A percentile compares a stretch with the other conserved stretches of the same genome.
Conservation (phyloP, 345 rosid genomes). For the Dimocarpus longan region DNA sequence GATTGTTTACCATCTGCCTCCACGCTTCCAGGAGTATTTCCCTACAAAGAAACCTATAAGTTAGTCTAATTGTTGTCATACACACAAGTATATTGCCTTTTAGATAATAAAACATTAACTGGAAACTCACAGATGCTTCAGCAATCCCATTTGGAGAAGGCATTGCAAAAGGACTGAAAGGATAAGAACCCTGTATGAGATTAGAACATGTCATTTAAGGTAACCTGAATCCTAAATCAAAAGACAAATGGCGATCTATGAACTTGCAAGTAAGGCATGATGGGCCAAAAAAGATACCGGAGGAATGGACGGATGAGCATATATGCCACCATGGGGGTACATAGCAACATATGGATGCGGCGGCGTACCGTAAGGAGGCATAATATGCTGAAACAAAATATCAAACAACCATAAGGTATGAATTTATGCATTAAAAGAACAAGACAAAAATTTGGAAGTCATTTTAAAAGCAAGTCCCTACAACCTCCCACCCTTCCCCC, state of each 20-base stretch:
- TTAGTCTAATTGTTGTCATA: constrained; percentile 21
- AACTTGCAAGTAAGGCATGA: constrained; percentile 16
- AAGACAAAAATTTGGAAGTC: not conserved
- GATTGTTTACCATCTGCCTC: constrained; percentile 82
- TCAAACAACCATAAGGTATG: not conserved
- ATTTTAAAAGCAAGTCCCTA: not conserved
- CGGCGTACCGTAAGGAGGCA: constrained; percentile 98
- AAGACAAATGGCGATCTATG: constrained; percentile 10
- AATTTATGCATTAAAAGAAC: constrained; percentile 10
- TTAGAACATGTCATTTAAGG: constrained; percentile 9
- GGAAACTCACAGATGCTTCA: constrained; percentile 73
- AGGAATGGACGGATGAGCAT: constrained; percentile 92
- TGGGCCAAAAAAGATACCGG: constrained; percentile 57
- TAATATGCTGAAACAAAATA: constrained; percentile 70
- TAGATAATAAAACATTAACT: constrained; percentile 22
- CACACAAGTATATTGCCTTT: constrained; percentile 8
- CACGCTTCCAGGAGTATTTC: constrained; percentile 66
- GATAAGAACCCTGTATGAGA: constrained; percentile 81
- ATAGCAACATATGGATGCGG: constrained; percentile 98
- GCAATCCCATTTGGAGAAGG: constrained; percentile 90
- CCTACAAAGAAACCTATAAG: constrained; percentile 46
- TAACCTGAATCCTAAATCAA: constrained; percentile 14
- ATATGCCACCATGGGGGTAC: constrained; percentile 98
- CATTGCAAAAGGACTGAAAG: constrained; percentile 95
- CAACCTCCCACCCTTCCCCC: not conserved